Base-by-base conservation (phyloP, 148 eudicot genomes). In the Simmondsia chinensis region DNA sequence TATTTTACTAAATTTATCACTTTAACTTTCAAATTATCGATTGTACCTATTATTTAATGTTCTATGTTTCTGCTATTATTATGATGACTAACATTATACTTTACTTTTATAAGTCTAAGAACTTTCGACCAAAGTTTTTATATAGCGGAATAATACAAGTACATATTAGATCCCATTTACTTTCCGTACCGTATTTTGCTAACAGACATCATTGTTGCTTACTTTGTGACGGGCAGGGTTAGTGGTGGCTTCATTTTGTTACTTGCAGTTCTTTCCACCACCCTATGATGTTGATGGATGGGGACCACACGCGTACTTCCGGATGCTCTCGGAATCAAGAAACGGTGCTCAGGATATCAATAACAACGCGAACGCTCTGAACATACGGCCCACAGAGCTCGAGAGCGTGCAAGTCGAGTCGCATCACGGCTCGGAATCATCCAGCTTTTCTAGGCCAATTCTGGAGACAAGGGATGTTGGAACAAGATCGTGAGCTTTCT, bases 181-280 rank as follows among this genome's bases (percentile, higher is more conserved):
- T 1, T 30, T 32, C 35, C 4, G 19, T 35, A 25, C 43, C 32
- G 2, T 18, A 13, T 20, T 33, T 47, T 35, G 20, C 39, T 49
- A 5, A 1, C 38, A 15, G 2, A 25, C 33, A 18, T 30, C 31
- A 41, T 24, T 36, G 4, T 25, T 6, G 14, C 24, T 11, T 49
- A 28, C 7, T 61, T 20, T 38, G 10, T 33, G 22, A 3, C 43
- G 16, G 56, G 49, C 85, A 87, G 96, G 96, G 52, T 10, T 74
- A 27, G 63, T 74, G 7, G 62, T 81, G 46, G 69, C 97, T 52
- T 68, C 83, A 39, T 75, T 89, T 68, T 89, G 97, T 63, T 89
- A 89, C 76, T 63, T 89, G 76, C 97, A 89, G 45, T 89, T 89
- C 78, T 89, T 84, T 62, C 97, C 97, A 28, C 80, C 95, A 20